phyloP scores from a whole-genome alignment of 23 red algal species.

The Agarophyton chilense region DNA sequence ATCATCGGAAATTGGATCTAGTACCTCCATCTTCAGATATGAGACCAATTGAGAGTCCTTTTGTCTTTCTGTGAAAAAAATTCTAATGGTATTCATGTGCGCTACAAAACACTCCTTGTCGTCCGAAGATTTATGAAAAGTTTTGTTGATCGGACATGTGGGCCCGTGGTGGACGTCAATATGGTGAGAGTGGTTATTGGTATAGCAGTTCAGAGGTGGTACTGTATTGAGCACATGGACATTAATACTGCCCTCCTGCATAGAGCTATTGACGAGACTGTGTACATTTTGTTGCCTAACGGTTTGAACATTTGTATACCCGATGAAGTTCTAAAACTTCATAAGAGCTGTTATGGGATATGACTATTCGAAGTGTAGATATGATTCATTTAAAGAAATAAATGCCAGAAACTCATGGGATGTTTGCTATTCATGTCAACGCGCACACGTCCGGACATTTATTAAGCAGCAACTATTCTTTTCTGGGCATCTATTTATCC shows the following conservation, averaged over 20 bases:
- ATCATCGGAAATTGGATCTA: neutral
- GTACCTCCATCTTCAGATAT: neutral
- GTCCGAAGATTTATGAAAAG: conserved; percentile 31
- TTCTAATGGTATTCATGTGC: neutral
- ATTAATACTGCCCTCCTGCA: conserved; percentile 65
- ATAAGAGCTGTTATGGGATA: conserved; percentile 17
- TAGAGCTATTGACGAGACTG: conserved; percentile 33
- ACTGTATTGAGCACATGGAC: conserved; percentile 41
- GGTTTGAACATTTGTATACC: neutral
- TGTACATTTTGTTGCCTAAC: conserved; percentile 9
- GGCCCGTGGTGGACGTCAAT: conserved; percentile 31
- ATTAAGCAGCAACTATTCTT: neutral
- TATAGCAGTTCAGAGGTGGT: conserved; percentile 30
- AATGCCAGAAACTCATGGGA: conserved; percentile 27
- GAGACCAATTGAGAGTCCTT: neutral
- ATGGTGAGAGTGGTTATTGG: conserved; percentile 19
- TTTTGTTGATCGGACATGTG: neutral
- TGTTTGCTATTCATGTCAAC: neutral
- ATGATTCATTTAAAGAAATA: neutral
- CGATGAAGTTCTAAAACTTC: neutral
- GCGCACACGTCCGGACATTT: neutral
- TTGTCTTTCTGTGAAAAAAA: conserved; percentile 44
- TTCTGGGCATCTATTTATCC: neutral
- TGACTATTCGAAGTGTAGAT: neutral
- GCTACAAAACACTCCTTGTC: conserved; percentile 50